Conservation (phyloP, 352 stramenopile species). For the Globisporangium rhizosaccharum region DNA sequence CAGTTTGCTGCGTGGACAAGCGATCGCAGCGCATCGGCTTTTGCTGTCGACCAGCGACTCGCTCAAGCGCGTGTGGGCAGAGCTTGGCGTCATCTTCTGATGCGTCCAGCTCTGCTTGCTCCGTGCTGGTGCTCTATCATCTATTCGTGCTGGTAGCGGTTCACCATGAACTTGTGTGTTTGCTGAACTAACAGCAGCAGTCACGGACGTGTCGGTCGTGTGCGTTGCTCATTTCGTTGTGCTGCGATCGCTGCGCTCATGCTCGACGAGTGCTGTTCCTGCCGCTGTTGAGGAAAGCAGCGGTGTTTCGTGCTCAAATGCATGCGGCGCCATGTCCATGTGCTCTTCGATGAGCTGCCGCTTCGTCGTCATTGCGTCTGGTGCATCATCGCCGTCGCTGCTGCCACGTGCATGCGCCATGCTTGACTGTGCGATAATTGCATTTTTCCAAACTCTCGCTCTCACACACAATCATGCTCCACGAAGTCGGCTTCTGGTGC, state of each 20-base stretch:
- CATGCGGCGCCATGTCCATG: conserved; percentile 21
- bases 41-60: conserved; percentile 16
- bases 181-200: not conserved
- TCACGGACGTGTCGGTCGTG: not conserved
- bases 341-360: conserved; percentile 49
- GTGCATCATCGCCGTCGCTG: not conserved
- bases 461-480: conserved; percentile 24
- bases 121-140: not conserved
- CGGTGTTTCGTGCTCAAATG: conserved; percentile 4
- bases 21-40: conserved; percentile 27
- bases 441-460: no score
- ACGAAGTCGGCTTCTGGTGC: conserved; percentile 56
- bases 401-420: not conserved
- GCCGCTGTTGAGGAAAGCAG: no score
- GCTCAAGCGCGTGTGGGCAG: not conserved
- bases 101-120: conserved; percentile 31
- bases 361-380: conserved; percentile 24
- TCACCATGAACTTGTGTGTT: not conserved
- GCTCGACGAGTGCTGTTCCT: no score
- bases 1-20: conserved; percentile 52
- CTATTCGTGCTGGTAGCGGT: no score
- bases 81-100: conserved; percentile 46
- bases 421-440: no score
- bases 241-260: no score
- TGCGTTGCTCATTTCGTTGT: no score